Conservation (phyloP, 2,329 filamentous ascomycete genomes). For the Ceratocystis diversiconidia region DNA sequence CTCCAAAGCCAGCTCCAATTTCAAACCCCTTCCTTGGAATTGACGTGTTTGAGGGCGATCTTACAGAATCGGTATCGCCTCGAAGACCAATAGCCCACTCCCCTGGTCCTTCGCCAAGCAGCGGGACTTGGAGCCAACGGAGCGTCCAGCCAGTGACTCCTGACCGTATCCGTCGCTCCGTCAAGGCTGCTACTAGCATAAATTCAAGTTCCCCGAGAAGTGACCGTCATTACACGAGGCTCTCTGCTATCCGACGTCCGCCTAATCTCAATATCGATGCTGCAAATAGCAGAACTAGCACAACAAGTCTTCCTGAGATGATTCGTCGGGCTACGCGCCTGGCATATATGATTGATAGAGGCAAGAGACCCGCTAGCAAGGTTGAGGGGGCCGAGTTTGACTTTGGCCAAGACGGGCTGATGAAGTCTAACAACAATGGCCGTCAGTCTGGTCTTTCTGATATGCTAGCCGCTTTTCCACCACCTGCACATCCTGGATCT, state of each 20-base stretch:
- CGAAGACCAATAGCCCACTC: not conserved
- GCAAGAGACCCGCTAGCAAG: constrained; percentile 46
- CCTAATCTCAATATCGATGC: constrained; percentile 70
- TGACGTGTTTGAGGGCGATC: not conserved
- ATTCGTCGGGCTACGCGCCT: constrained; percentile 78
- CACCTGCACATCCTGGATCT: constrained; percentile 38
- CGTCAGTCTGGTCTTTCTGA: constrained; percentile 44
- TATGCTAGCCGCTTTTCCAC: constrained; percentile 52
- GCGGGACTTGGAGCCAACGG: constrained; percentile 1
- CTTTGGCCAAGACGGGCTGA: constrained; percentile 33
- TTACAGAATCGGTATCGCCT: not conserved
- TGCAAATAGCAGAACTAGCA: constrained; percentile 68
- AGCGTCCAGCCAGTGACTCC: constrained; percentile 21
- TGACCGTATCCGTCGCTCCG: constrained; percentile 37
- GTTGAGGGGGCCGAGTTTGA: constrained; percentile 39
- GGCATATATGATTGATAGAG: constrained; percentile 76
- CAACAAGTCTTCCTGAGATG: constrained; percentile 83
- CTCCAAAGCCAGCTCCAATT: not conserved
- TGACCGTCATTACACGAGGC: constrained; percentile 29
- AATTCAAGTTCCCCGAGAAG: constrained; percentile 25
- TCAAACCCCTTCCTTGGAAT: constrained; percentile 6
- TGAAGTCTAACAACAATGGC: constrained; percentile 29
- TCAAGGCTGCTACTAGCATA: constrained; percentile 34
- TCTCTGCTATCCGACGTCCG: constrained; percentile 48
- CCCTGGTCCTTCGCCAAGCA: not conserved